Evolutionary conservation across 2,329 filamentous ascomycete species (phyloP).

Genomic region (Arthrinium phaeospermum): DNA sequence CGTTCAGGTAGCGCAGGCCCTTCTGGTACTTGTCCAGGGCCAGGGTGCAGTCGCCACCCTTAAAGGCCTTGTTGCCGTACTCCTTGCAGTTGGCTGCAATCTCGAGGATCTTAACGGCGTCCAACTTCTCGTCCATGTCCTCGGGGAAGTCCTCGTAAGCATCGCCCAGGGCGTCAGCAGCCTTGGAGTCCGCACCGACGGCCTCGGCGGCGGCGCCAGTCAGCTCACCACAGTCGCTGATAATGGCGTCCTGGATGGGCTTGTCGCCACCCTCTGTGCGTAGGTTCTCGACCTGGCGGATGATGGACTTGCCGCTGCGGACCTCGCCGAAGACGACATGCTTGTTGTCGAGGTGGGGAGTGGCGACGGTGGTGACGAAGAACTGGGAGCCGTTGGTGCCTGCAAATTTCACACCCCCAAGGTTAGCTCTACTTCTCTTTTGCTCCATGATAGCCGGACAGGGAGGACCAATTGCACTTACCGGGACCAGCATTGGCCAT

Average conservation of each 20-base stretch:
- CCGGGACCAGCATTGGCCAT: constrained; percentile 98
- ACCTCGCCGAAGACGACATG: constrained; percentile 98
- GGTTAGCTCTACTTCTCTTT: neutral
- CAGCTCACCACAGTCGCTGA: constrained; percentile 86
- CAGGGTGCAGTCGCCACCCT: constrained; percentile 70
- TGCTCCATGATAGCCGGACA: neutral
- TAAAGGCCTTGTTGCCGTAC: constrained; percentile 92
- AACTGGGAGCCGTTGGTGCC: constrained; percentile 97
- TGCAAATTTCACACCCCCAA: constrained; percentile 36
- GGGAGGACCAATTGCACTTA: constrained; percentile 47
- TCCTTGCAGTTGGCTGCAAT: constrained; percentile 88
- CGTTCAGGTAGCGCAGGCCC: constrained; percentile 66
- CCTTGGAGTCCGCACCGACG: constrained; percentile 65
- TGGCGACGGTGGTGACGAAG: constrained; percentile 96
- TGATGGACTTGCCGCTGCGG: constrained; percentile 86
- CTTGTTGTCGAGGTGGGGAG: constrained; percentile 92
- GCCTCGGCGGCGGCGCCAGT: constrained; percentile 69
- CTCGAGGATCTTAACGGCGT: constrained; percentile 70
- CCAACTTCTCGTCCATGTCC: constrained; percentile 68
- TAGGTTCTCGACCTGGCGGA: constrained; percentile 89
- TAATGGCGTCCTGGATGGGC: constrained; percentile 73
- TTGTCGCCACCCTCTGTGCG: constrained; percentile 78
- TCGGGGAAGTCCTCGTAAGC: constrained; percentile 95
- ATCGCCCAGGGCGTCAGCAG: constrained; percentile 83
- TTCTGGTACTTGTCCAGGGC: constrained; percentile 95